Conservation (phyloP, 116 monocot genomes). For the Papilionanthe hybrid region DNA sequence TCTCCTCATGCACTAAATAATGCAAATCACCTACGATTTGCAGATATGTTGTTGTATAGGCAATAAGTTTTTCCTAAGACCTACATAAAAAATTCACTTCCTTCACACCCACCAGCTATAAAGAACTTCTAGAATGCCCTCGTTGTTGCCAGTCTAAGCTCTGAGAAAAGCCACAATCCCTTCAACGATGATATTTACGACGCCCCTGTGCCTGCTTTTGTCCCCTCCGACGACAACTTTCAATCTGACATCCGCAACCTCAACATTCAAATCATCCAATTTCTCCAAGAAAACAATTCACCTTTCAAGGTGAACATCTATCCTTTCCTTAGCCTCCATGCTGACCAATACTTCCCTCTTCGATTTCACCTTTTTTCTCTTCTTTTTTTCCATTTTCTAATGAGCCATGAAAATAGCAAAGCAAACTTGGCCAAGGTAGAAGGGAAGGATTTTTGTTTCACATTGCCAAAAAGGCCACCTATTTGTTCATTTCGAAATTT, state of each 20-base stretch:
- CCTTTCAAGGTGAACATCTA: slow-evolving; percentile 66
- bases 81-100: slow-evolving; percentile 32
- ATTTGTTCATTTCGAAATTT: too few species aligned
- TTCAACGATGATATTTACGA: slow-evolving; percentile 63
- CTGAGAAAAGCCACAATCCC: slow-evolving; percentile 55
- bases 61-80: slow-evolving; percentile 45
- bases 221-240: slow-evolving; percentile 54
- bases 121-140: slow-evolving; percentile 56
- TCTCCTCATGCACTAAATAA: too few species aligned
- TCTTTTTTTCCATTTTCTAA: background rate
- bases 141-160: slow-evolving; percentile 26
- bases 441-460: too few species aligned
- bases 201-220: slow-evolving; percentile 25
- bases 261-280: slow-evolving; percentile 30
- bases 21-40: background rate
- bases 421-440: too few species aligned
- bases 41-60: slow-evolving; percentile 56
- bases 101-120: slow-evolving; percentile 39
- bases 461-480: too few species aligned
- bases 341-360: slow-evolving; percentile 42
- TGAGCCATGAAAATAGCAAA: background rate
- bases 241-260: slow-evolving; percentile 27
- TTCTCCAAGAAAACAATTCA: slow-evolving; percentile 22
- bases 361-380: slow-evolving; percentile 47
- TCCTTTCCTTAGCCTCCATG: slow-evolving; percentile 50